Evolutionary conservation across 768 basidiomycete genomes (phyloP).

Genomic region (Scleroderma citrinum): DNA sequence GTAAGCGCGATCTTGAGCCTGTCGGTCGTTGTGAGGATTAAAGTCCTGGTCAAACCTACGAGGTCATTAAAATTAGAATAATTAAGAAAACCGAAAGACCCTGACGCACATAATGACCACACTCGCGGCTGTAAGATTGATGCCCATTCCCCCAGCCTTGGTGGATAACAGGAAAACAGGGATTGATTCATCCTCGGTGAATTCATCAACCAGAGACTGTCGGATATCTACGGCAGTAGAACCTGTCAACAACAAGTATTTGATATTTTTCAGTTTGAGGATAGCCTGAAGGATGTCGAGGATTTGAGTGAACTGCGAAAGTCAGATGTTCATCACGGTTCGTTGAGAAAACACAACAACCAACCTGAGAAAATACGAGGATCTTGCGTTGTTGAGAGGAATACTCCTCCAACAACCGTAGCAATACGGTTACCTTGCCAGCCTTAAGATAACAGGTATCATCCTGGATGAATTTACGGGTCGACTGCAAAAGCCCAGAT

Average conservation of each 20-base stretch:
- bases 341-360: slow-evolving; percentile 12
- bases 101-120: slow-evolving; percentile 80
- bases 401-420: slow-evolving; percentile 67
- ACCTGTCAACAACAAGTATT: slow-evolving; percentile 83
- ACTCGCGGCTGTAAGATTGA: slow-evolving; percentile 93
- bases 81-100: not conserved
- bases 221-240: slow-evolving; percentile 91
- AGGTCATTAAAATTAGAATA: slow-evolving; percentile 1
- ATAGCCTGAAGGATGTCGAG: slow-evolving; percentile 88
- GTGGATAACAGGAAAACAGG: slow-evolving; percentile 88
- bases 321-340: not conserved
- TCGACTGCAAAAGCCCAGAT: slow-evolving; percentile 50
- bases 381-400: slow-evolving; percentile 67
- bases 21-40: slow-evolving; percentile 95
- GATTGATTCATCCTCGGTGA: slow-evolving; percentile 78
- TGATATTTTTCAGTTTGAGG: slow-evolving; percentile 63
- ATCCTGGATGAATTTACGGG: slow-evolving; percentile 67
- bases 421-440: slow-evolving; percentile 76
- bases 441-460: slow-evolving; percentile 76
- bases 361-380: slow-evolving; percentile 91
- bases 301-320: slow-evolving; percentile 82
- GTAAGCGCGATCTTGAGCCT: slow-evolving; percentile 96
- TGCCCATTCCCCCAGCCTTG: slow-evolving; percentile 93
- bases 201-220: slow-evolving; percentile 92
- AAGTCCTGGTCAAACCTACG: slow-evolving; percentile 94